These are phyloP conservation scores for Odontarrhena argentea DNA, from an alignment of 345 rosid genomes.

Conservation along the genomic window DNA sequence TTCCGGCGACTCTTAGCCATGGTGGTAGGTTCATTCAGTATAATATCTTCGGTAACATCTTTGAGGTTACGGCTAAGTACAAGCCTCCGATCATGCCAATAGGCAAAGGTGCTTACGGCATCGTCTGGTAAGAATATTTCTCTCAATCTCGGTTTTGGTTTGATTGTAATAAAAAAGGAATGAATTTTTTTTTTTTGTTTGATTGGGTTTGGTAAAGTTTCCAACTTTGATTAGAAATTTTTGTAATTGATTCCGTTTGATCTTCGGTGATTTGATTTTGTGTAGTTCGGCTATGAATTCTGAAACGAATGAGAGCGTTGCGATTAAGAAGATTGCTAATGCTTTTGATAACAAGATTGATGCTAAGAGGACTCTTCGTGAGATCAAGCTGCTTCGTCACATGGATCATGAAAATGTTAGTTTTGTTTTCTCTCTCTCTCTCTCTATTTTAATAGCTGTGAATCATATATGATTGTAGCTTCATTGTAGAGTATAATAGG, in stretches of 20 bases:
- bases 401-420: constrained; percentile 99
- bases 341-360: constrained; percentile 97
- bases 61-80: constrained; percentile 96
- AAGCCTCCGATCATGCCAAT: constrained; percentile 98
- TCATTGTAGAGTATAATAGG: constrained; percentile 3
- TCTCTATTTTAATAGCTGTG: background rate
- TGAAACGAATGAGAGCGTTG: constrained; percentile 87
- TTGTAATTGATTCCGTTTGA: constrained; percentile 5
- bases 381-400: constrained; percentile 97
- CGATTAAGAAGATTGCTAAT: constrained; percentile 94
- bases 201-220: constrained; percentile 37
- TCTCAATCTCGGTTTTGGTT: background rate
- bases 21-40: constrained; percentile 97
- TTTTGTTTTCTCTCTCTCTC: background rate
- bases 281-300: constrained; percentile 87
- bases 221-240: constrained; percentile 20
- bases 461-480: constrained; percentile 4
- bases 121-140: constrained; percentile 70
- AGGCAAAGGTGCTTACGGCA: constrained; percentile 99
- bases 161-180: background rate
- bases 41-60: constrained; percentile 92
- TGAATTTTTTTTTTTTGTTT: constrained; percentile 13
- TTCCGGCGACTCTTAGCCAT: constrained; percentile 86
- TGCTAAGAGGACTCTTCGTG: constrained; percentile 98
- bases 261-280: background rate